These are phyloP conservation scores for Cornus kousa DNA, from an alignment of 148 eudicot species.

Conservation along the genomic window DNA sequence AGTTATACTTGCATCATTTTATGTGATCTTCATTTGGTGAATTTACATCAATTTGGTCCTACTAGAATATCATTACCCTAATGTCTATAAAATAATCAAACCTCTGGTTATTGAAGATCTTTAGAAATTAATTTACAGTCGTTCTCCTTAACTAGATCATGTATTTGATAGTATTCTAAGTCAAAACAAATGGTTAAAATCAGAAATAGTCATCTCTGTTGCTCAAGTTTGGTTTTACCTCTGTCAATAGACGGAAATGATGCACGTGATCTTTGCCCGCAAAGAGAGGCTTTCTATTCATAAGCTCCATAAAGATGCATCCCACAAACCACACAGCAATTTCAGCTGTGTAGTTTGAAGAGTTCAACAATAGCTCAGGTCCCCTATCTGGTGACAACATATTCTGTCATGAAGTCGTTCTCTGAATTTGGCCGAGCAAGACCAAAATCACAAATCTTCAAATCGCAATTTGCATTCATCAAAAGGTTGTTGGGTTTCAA, in stretches of 20 bases:
- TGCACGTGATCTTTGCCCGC: slow-evolving; percentile 80
- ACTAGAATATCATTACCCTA: neutral
- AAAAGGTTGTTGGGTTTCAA: no score
- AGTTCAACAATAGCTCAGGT: slow-evolving; percentile 78
- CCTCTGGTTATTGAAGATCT: neutral
- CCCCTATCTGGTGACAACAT: slow-evolving; percentile 92
- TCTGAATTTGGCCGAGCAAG: no score
- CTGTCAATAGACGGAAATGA: slow-evolving; percentile 81
- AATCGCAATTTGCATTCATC: no score
- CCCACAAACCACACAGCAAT: slow-evolving; percentile 95
- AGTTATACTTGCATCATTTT: no score
- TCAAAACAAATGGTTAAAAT: neutral
- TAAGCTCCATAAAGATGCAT: slow-evolving; percentile 89
- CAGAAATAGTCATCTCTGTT: neutral
- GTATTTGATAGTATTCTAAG: neutral
- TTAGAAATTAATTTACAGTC: neutral
- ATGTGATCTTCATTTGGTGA: no score
- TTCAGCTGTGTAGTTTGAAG: slow-evolving; percentile 80
- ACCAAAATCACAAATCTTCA: no score
- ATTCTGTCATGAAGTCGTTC: no score
- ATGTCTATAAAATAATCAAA: neutral
- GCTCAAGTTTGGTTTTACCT: slow-evolving; percentile 39
- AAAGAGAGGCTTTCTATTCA: slow-evolving; percentile 77
- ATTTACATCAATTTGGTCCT: neutral
- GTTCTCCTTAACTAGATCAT: neutral